These are phyloP conservation scores for Aspergillus unguis DNA, from an alignment of 2,329 filamentous ascomycete genomes.

Conservation along the genomic window DNA sequence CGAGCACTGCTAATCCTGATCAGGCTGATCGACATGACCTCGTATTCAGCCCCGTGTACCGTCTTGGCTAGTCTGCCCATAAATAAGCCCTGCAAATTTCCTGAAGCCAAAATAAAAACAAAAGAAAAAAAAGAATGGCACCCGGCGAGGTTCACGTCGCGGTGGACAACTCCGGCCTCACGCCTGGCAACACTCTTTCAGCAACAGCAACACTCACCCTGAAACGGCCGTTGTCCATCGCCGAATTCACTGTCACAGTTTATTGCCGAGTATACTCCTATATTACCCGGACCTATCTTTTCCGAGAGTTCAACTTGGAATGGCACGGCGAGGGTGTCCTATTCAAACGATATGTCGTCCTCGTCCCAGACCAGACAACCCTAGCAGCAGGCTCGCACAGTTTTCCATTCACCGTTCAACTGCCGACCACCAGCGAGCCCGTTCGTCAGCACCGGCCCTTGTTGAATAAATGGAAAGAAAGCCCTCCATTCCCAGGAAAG, in stretches of 20 bases:
- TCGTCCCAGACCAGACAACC: background rate
- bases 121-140: background rate
- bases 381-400: background rate
- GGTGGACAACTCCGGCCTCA: background rate
- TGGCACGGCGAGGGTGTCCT: background rate
- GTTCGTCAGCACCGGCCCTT: too few relatives aligned
- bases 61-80: too few relatives aligned
- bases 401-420: background rate
- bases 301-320: too few relatives aligned
- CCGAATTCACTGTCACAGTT: background rate
- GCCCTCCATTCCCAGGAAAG: background rate
- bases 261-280: too few relatives aligned
- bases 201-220: background rate
- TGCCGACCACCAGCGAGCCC: background rate
- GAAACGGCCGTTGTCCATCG: background rate
- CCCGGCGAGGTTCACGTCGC: background rate
- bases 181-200: background rate
- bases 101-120: background rate
- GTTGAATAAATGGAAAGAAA: too few relatives aligned
- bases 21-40: too few relatives aligned
- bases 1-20: too few relatives aligned
- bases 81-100: too few relatives aligned
- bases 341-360: background rate
- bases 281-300: too few relatives aligned
- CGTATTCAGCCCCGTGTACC: too few relatives aligned